These are phyloP conservation scores for Podospora didyma DNA, from an alignment of 495 filamentous ascomycete genomes.

Conservation along the genomic window DNA sequence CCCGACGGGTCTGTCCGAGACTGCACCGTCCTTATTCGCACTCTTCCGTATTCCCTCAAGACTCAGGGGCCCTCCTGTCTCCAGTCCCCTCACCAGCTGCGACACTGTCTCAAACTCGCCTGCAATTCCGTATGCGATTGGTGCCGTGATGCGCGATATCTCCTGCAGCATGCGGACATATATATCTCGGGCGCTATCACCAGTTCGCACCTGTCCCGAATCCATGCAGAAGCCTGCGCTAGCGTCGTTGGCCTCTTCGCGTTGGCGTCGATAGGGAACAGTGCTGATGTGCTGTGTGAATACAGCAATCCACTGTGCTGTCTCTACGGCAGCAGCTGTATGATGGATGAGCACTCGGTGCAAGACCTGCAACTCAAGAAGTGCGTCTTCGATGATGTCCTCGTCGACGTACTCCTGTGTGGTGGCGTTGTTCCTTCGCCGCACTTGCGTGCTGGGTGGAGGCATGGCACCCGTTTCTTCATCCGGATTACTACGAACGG, in stretches of 20 bases:
- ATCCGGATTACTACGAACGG: constrained; percentile 55
- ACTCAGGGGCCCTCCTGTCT: constrained; percentile 52
- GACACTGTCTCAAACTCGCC: constrained; percentile 56
- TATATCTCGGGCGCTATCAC: constrained; percentile 62
- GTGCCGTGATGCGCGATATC: constrained; percentile 66
- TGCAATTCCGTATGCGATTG: constrained; percentile 69
- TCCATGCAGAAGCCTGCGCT: constrained; percentile 78
- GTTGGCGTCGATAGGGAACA: constrained; percentile 60
- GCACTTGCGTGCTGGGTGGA: constrained; percentile 11
- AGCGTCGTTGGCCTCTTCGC: constrained; percentile 34
- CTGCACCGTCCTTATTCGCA: constrained; percentile 62
- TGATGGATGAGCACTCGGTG: constrained; percentile 71
- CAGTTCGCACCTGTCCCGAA: constrained; percentile 71
- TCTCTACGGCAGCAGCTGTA: constrained; percentile 56
- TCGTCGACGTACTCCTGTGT: constrained; percentile 57
- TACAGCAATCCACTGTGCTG: constrained; percentile 70
- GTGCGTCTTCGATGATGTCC: constrained; percentile 67
- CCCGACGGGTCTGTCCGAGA: constrained; percentile 63
- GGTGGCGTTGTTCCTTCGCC: constrained; percentile 32
- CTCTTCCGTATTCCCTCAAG: constrained; percentile 63
- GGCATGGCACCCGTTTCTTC: constrained; percentile 19
- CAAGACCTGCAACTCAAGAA: constrained; percentile 66
- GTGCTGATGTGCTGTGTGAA: constrained; percentile 82
- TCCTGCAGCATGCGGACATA: constrained; percentile 78
- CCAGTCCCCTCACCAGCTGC: constrained; percentile 55